Evolutionary conservation across 2,329 filamentous ascomycete species (phyloP), one percentile per base, ranked within the genome.

Genomic region (Penicillium fuscoglaucum): DNA sequence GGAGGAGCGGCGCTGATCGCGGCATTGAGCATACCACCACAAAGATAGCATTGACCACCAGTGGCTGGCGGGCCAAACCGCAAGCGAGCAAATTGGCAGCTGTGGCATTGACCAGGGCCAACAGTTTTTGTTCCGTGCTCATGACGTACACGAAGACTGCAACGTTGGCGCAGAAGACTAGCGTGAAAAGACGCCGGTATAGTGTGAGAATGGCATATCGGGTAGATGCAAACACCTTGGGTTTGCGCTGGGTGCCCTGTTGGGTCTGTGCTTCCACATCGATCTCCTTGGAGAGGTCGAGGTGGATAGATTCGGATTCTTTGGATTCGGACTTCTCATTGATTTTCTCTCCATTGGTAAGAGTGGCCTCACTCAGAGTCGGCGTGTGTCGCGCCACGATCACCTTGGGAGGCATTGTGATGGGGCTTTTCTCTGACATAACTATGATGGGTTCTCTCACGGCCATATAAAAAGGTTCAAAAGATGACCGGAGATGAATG

Each of bases 21-120:
- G 80, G 79, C 48, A 79, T 74, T 19, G 74, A 76, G 58, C 75
- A 75, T 53, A 80, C 79, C 12, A 77, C 60, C 51, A 70, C 66
- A 66, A 82, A 83, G 45, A 83, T 74, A 17, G 72, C 66, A 68
- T 84, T 84, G 68, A 84, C 78, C n/a, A 83, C 73, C 48, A 82
- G 70, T 57, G 82, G 82, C 66, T 84, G 81, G 56, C 82, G 79
- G 52, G 82, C 77, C 39, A 82, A 65, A 33, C 82, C 75, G 39
- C 79, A 77, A 4, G 74, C 76, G 3, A 79, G 69, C 53, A 83
- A 61, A 62, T 84, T 84, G 50, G 74, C 73, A 6, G 78, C 73
- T 1, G 75, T 69, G 21, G 78, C 78, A 54, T 79, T 79, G 39
- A 78, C 75, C 47, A 79, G 61, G 1, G 71, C 70, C 29, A 76